Evolutionary conservation across 768 basidiomycete genomes (phyloP), one percentile per base, ranked within the genome.

Genomic region (Austroboletus eburneus): DNA sequence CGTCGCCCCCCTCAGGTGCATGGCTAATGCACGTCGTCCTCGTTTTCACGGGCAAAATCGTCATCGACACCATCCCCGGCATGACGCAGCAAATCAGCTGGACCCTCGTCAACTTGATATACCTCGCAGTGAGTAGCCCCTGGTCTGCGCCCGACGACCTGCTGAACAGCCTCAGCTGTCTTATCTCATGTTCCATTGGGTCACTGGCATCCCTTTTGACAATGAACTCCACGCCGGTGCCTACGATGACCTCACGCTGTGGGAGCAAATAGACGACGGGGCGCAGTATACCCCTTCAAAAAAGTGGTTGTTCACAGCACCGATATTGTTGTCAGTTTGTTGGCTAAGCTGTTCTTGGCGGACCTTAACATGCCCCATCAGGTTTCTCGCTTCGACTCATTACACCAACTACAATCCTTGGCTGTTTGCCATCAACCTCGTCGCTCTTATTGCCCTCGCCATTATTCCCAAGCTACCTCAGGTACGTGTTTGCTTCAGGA

Each of bases 191-290:
- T 98, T 98, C 74, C 95, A 98, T 64, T 91, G 90, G 78, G 92
- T 93, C 41, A 97, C 93, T 9, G 95, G 95, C 44, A 92, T 95
- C 35, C 95, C 95, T 8, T 98, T 98, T 66, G 86, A 92, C 58
- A 84, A 81, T 46, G 83, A 88, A 50, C 72, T 86, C 36, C 87
- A 91, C 57, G 86, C 85, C 10, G 96, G 96, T 20, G 96, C 92
- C 12, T 99, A 95, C 69, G 96, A 98, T 65, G 91, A 97, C 58
- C 78, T 98, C 39, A 98, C 96, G 0, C 73, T 99, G 24, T 99
- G 96, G 96, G 96, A 99, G 63, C 96, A 99, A 75, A 99, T 99
- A 41, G 96, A 99, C 67, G 87, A 90, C 41, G 96, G 96, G 32
- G 96, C 94, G 1, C 96, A 98, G 61, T 96, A 98, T 68, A 99